phyloP scores from a whole-genome alignment of 768 basidiomycete species.

The Lyophyllum shimeji region DNA sequence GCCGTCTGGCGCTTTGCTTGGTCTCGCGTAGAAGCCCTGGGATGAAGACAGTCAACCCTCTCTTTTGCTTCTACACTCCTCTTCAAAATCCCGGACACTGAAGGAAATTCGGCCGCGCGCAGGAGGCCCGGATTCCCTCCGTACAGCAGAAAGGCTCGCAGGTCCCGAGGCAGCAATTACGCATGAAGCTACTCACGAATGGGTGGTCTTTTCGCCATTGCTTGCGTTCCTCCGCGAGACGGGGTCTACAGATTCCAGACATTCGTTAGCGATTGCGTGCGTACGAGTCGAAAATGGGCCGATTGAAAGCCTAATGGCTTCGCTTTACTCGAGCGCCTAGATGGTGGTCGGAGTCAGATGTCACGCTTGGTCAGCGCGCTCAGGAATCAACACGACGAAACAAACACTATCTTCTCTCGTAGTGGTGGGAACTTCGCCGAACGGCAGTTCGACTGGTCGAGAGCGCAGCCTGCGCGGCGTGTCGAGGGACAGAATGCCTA shows the following conservation, averaged over 20 bases:
- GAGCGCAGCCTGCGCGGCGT: no score
- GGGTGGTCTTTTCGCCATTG: slow-evolving; percentile 99
- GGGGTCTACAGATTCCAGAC: slow-evolving; percentile 92
- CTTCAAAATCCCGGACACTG: background rate
- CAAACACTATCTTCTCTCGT: no score
- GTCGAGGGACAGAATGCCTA: no score
- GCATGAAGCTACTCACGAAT: slow-evolving; percentile 62
- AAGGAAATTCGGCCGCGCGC: slow-evolving; percentile 6
- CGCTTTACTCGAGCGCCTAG: background rate
- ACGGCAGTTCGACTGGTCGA: no score
- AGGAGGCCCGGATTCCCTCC: background rate
- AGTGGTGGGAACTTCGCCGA: no score
- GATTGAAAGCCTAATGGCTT: background rate
- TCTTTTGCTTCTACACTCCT: slow-evolving; percentile 1
- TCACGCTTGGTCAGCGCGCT: background rate
- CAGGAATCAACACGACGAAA: background rate
- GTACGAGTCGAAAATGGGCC: background rate
- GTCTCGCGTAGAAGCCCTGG: slow-evolving; percentile 97
- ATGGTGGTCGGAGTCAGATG: background rate
- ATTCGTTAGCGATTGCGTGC: slow-evolving; percentile 35
- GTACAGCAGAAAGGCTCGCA: background rate
- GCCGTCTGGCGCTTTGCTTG: slow-evolving; percentile 85
- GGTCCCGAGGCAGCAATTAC: background rate
- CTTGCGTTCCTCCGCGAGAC: slow-evolving; percentile 95
- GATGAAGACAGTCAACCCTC: slow-evolving; percentile 12